Base-by-base conservation (phyloP, 2,329 filamentous ascomycete species). In the Pseudogymnoascus sp. region DNA sequence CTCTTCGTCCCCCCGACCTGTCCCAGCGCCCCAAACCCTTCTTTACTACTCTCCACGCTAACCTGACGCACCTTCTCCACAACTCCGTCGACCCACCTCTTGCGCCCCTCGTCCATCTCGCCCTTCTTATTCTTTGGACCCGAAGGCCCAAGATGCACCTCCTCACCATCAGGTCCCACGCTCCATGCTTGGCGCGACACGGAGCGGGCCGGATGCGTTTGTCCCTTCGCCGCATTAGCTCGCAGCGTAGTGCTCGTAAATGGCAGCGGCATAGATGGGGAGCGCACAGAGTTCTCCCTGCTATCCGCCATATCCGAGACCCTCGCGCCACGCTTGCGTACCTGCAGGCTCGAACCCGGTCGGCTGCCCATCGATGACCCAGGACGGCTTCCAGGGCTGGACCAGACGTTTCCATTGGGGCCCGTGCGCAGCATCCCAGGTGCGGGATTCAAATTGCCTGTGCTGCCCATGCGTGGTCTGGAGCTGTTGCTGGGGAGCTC, bases 1-100 rank as follows among this genome's bases (percentile, higher is more conserved):
- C 89, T 81, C 76, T 88, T 88, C 13, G 89, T 92, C 6, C 82
- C 83, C 1, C 89, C 88, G 4, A 87, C 84, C 71, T 83, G 89
- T 47, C 87, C 86, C 66, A 92, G 74, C 65, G 90, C 86, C 17
- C 85, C 86, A 73, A 91, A 89, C 59, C 65, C 66, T 3, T 73
- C 21, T 65, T 71, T 74, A 64, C 75, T 74, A 68, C 77, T 76
- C 71, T 85, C 85, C 61, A 82, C 82, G 69, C 86, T 89, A 63
- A 85, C 88, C 54, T 85, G 80, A 63, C 87, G 83, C 40, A 92
- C 90, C 70, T 90, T 88, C 69, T 90, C 87, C 75, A 91, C 87
- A 77, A 94, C 88, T 64, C 85, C 89, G 72, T 92, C 87, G 8
- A 94, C 88, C 90, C 90, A 94, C 39, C 86, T 85, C 62, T 84